Evolutionary conservation across 2,329 filamentous ascomycete species (phyloP), one percentile per base, ranked within the genome.

Genomic region (Chrysosporium queenslandicum): DNA sequence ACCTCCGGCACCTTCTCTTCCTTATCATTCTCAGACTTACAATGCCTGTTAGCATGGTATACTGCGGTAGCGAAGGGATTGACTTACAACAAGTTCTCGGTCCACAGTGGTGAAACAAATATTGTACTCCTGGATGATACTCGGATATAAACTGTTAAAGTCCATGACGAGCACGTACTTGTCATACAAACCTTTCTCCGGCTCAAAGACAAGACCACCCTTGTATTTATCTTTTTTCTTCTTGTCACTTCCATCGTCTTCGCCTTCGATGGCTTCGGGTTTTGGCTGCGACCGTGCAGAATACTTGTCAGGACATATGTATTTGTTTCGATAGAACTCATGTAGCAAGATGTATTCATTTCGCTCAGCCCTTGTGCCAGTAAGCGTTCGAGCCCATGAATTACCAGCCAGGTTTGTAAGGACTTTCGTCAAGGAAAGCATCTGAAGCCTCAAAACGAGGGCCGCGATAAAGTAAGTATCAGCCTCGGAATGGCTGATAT

Each of bases 201-300:
- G 92, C 68, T 98, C 92, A 61, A 98, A 97, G 53, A 98, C 92
- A 29, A 98, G 82, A 76, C 94, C 92, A 66, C 92, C 92, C 74
- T 98, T 97, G 76, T 86, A 98, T 70, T 97, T 98, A 72, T 98
- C 94, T 69, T 96, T 98, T 77, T 97, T 98, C 73, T 96, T 98
- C 55, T 79, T 80, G 57, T 88, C 86, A 1, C 66, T 72, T 47
- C 80, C 79, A 47, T 80, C 79, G 20, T 84, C 86, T 45, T 87
- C 85, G 4, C 64, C 71, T 6, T 85, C 83, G 18, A 88, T 85
- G 49, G 90, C 87, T 52, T 88, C 85, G 14, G 72, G 71, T 62
- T 85, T 86, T 46, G 81, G 77, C 55, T 87, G 86, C 12, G 82
- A 82, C 60, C 84, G 89, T 62, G 87, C 88, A 42, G 77, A 84